phyloP scores from a whole-genome alignment of 169 alveolate species.

The Eimeria falciformis region DNA sequence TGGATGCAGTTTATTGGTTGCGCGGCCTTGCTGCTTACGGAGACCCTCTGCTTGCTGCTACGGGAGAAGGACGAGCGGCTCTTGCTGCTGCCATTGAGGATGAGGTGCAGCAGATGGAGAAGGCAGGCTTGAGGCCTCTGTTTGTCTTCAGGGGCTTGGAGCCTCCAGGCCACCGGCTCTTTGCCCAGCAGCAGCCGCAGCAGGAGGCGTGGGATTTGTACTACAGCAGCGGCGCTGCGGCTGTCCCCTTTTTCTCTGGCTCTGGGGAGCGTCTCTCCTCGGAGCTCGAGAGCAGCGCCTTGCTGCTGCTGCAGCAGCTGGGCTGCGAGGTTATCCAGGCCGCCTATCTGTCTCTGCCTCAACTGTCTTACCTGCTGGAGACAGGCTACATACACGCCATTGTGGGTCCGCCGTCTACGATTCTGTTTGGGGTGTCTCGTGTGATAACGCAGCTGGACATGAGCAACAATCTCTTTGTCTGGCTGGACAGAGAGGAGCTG shows the following conservation, averaged over 20 bases:
- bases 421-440: conserved; percentile 70
- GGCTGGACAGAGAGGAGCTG: conserved; percentile 61
- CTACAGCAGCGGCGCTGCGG: conserved; percentile 24
- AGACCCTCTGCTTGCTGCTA: conserved; percentile 68
- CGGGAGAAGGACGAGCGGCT: conserved; percentile 75
- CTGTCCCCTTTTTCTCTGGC: neutral
- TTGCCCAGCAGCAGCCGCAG: conserved; percentile 29
- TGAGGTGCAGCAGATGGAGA: conserved; percentile 71
- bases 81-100: conserved; percentile 41
- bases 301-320: conserved; percentile 66
- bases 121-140: conserved; percentile 55
- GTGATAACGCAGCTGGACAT: conserved; percentile 71
- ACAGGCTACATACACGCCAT: conserved; percentile 65
- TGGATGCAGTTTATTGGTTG: conserved; percentile 75
- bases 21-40: conserved; percentile 60
- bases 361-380: conserved; percentile 71
- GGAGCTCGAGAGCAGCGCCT: conserved; percentile 54
- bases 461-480: conserved; percentile 11
- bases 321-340: conserved; percentile 71
- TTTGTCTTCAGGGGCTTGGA: conserved; percentile 71
- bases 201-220: conserved; percentile 3
- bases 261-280: neutral
- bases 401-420: conserved; percentile 75
- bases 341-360: conserved; percentile 77
- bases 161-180: conserved; percentile 59